These are phyloP conservation scores for Puccinia horiana DNA, from an alignment of 1,284 basidiomycete genomes.

Conservation along the genomic window DNA sequence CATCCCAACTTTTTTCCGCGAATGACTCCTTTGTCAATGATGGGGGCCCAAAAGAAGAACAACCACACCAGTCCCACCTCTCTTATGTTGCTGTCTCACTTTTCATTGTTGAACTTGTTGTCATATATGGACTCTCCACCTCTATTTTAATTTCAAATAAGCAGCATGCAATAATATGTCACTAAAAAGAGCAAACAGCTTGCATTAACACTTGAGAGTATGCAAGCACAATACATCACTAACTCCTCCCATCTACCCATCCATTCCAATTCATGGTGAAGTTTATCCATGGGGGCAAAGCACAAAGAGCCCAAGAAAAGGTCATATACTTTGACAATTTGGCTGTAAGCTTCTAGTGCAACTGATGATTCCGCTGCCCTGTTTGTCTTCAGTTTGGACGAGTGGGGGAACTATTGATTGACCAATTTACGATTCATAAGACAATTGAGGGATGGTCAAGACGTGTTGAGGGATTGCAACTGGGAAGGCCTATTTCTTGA, in stretches of 20 bases:
- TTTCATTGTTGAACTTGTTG: too few species aligned
- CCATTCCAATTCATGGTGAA: constrained; percentile 31
- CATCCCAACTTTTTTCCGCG: too few species aligned
- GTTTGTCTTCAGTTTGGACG: constrained; percentile 6
- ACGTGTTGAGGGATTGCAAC: background rate
- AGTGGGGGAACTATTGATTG: constrained; percentile 12
- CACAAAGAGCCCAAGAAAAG: constrained; percentile 14
- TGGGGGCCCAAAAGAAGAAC: too few species aligned
- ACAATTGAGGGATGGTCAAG: background rate
- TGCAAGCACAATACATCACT: constrained; percentile 25
- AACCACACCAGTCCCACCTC: too few species aligned
- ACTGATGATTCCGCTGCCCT: background rate
- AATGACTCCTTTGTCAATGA: too few species aligned
- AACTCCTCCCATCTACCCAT: constrained; percentile 44
- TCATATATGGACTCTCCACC: too few species aligned
- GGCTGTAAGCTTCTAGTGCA: constrained; percentile 18
- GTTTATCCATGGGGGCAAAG: background rate
- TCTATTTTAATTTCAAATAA: constrained; percentile 5
- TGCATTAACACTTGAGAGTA: constrained; percentile 9
- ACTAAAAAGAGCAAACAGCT: background rate
- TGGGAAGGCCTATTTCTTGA: constrained; percentile 24
- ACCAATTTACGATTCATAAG: constrained; percentile 12
- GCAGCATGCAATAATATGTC: background rate
- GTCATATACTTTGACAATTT: constrained; percentile 20
- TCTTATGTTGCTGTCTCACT: too few species aligned